Evolutionary conservation across 2,329 filamentous ascomycete genomes (phyloP).

Genomic region (Talaromyces piceae): DNA sequence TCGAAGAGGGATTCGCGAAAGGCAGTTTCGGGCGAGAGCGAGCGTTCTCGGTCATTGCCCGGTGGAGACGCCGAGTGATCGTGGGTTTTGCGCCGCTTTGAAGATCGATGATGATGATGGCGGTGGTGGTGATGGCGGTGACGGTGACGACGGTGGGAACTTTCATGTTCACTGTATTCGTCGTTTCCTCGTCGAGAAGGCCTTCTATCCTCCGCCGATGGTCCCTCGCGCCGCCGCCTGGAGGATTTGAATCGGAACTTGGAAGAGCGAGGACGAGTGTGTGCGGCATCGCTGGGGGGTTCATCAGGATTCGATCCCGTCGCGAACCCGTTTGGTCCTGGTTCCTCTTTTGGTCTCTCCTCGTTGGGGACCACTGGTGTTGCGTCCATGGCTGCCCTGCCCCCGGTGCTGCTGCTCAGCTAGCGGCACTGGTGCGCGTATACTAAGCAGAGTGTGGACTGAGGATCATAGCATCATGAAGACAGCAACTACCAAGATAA

Average conservation of each 20-base stretch:
- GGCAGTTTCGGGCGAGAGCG: slow-evolving; percentile 61
- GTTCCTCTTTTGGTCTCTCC: not conserved
- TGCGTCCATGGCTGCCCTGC: slow-evolving; percentile 4
- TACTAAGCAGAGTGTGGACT: not conserved
- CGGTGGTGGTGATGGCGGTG: slow-evolving; percentile 18
- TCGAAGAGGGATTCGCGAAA: slow-evolving; percentile 95
- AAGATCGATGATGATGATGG: slow-evolving; percentile 17
- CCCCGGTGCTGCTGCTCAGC: not conserved
- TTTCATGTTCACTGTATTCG: slow-evolving; percentile 4
- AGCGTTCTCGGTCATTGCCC: slow-evolving; percentile 2
- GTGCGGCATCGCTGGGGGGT: not conserved
- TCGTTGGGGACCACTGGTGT: not conserved
- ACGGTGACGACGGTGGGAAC: slow-evolving; percentile 15
- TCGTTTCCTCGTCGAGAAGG: slow-evolving; percentile 4
- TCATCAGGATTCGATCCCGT: too few relatives aligned
- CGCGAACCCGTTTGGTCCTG: too few relatives aligned
- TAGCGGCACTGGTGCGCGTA: not conserved
- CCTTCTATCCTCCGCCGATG: not conserved
- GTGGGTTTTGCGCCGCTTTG: slow-evolving; percentile 21
- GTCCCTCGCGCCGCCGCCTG: slow-evolving; percentile 9
- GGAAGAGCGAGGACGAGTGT: slow-evolving; percentile 11
- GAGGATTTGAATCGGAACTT: slow-evolving; percentile 31
- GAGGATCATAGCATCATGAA: slow-evolving; percentile 7
- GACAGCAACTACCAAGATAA: too few relatives aligned
- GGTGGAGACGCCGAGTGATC: slow-evolving; percentile 2